Percentiles rank a stretch among this genome's conserved stretches.
phyloP scores from a whole-genome alignment of 306 rosid genomes.

The Alnus glutinosa region DNA sequence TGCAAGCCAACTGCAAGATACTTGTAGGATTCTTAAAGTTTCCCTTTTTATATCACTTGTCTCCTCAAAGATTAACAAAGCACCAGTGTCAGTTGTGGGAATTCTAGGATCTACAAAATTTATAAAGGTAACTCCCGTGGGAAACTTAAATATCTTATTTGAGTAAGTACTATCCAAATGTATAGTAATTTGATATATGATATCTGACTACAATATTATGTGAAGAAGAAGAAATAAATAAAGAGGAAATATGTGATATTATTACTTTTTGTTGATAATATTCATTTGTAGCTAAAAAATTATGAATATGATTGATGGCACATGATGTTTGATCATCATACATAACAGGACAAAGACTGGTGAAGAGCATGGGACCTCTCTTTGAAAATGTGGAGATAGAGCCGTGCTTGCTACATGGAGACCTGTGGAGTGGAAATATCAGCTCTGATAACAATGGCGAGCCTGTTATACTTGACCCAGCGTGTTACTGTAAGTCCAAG shows the following conservation, averaged over 20 bases:
- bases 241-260: neutral
- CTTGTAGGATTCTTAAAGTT: neutral
- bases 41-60: neutral
- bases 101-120: neutral
- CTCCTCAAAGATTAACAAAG: neutral
- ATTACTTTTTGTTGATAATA: too few relatives aligned
- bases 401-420: constrained; percentile 95
- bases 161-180: neutral
- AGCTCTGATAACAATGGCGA: constrained; percentile 82
- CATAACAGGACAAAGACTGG: constrained; percentile 73
- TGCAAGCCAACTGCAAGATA: neutral
- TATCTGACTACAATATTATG: neutral
- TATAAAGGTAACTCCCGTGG: neutral
- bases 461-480: constrained; percentile 92
- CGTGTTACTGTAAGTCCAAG: constrained; percentile 88
- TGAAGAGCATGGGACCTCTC: constrained; percentile 63
- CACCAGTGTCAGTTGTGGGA: neutral
- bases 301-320: neutral
- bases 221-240: too few relatives aligned
- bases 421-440: constrained; percentile 94
- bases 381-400: constrained; percentile 65
- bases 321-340: constrained; percentile 9
- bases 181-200: neutral
- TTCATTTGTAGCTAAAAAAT: neutral
- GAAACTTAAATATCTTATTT: neutral